A percentile compares a stretch with the other conserved stretches of the same genome.
Evolutionary conservation across 805 yeast species (phyloP).

Genomic region (Cyberlindnera xylosilytica): DNA sequence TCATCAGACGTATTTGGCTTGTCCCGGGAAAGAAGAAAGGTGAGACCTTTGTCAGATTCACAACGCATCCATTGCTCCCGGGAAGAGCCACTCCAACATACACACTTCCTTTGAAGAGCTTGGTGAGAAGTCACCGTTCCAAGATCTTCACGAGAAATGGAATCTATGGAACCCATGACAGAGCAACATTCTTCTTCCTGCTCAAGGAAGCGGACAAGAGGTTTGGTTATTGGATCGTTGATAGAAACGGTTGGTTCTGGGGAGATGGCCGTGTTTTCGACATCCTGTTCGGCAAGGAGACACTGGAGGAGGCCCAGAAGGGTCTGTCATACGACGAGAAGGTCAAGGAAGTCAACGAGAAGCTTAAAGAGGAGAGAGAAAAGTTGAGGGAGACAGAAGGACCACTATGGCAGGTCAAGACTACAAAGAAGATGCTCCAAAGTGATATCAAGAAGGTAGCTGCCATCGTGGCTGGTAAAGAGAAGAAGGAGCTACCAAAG

Average conservation of each 20-base stretch:
- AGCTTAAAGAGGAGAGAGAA: constrained; percentile 18
- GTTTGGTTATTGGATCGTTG: constrained; percentile 65
- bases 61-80: constrained; percentile 75
- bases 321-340: constrained; percentile 24
- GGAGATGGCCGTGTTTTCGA: constrained; percentile 88
- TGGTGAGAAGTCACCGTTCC: constrained; percentile 56
- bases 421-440: constrained; percentile 19
- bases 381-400: constrained; percentile 23
- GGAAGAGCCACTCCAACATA: constrained; percentile 69
- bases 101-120: constrained; percentile 55
- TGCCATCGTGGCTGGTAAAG: constrained; percentile 12
- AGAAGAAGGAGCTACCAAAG: constrained; percentile 8
- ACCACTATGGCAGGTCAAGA: constrained; percentile 23
- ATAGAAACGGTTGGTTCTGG: constrained; percentile 88
- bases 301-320: constrained; percentile 67
- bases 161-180: constrained; percentile 78
- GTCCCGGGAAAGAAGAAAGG: constrained; percentile 53
- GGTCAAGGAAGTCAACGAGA: constrained; percentile 21
- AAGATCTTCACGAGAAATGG: constrained; percentile 87
- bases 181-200: constrained; percentile 69
- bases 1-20: constrained; percentile 74
- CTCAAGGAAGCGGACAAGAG: constrained; percentile 54
- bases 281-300: constrained; percentile 74
- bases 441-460: constrained; percentile 22
- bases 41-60: constrained; percentile 44